A percentile compares a stretch with the other conserved stretches of the same genome.
Evolutionary conservation across 2,329 filamentous ascomycete species (phyloP).

Genomic region (Fulvia fulva): DNA sequence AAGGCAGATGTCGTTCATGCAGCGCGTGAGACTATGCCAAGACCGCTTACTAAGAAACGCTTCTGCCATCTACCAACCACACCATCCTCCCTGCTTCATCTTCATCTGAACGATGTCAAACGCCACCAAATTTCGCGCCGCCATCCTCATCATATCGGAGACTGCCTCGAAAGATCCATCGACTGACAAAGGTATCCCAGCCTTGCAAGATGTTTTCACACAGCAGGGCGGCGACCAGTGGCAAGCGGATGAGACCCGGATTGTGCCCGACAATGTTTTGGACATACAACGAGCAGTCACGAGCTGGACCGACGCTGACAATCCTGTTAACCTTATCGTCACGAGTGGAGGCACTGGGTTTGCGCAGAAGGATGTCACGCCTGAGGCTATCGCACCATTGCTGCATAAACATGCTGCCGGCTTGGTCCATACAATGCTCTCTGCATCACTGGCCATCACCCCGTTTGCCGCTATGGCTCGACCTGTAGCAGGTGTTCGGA

Average conservation of each 20-base stretch:
- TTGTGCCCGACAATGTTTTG: slow-evolving; percentile 72
- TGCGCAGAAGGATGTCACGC: slow-evolving; percentile 76
- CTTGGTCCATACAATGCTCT: slow-evolving; percentile 91
- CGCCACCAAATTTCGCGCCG: slow-evolving; percentile 57
- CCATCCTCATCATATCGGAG: slow-evolving; percentile 84
- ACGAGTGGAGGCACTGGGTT: slow-evolving; percentile 95
- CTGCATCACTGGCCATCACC: slow-evolving; percentile 77
- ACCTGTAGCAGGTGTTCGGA: slow-evolving; percentile 82
- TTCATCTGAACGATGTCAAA: slow-evolving; percentile 4
- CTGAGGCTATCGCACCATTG: slow-evolving; percentile 79
- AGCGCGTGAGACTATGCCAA: not conserved
- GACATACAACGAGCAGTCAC: slow-evolving; percentile 72
- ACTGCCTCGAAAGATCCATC: slow-evolving; percentile 77
- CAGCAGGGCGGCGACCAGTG: slow-evolving; percentile 66
- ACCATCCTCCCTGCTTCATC: not conserved
- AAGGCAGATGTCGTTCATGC: too few relatives aligned
- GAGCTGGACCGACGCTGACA: slow-evolving; percentile 64
- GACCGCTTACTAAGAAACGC: not conserved
- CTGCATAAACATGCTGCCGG: slow-evolving; percentile 84
- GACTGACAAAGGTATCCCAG: slow-evolving; percentile 67
- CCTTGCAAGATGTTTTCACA: slow-evolving; percentile 66
- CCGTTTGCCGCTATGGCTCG: slow-evolving; percentile 97
- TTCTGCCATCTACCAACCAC: not conserved
- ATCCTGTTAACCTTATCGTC: slow-evolving; percentile 67
- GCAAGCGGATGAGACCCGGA: slow-evolving; percentile 64